Percentiles rank a stretch among this genome's conserved stretches.
These are phyloP conservation scores for Naganishia vaughanmartiniae DNA, from an alignment of 768 basidiomycete genomes.

Conservation along the genomic window DNA sequence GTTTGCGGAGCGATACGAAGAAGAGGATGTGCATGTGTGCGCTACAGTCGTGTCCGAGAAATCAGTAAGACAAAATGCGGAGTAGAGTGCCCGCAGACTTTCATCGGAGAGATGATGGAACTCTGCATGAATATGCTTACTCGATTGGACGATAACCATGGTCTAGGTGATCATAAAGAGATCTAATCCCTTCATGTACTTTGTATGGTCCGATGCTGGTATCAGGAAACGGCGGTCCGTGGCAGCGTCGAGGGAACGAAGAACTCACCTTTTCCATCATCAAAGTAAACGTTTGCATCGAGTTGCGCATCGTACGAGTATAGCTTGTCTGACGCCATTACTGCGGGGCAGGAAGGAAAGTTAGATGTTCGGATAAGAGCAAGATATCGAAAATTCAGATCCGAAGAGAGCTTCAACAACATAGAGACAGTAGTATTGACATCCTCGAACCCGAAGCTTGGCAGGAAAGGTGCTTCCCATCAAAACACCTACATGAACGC, in stretches of 20 bases:
- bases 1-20: conserved; percentile 3
- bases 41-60: background rate
- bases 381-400: too few species aligned
- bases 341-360: background rate
- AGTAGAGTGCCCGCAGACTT: too few species aligned
- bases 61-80: background rate
- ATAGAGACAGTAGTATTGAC: too few species aligned
- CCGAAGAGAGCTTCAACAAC: too few species aligned
- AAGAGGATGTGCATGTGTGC: conserved; percentile 27
- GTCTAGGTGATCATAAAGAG: conserved; percentile 6
- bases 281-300: conserved; percentile 19
- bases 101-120: too few species aligned
- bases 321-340: conserved; percentile 3
- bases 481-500: background rate
- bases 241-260: background rate
- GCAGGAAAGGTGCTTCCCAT: background rate
- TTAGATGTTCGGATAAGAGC: background rate
- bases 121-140: background rate
- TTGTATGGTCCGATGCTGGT: background rate
- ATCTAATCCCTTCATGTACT: conserved; percentile 3
- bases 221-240: background rate
- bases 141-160: conserved; percentile 18
- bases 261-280: conserved; percentile 1
- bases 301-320: conserved; percentile 6
- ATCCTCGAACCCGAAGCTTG: too few species aligned